Conservation (phyloP, 1,139 yeast genomes). For the Hyphopichia pseudoburtonii region DNA sequence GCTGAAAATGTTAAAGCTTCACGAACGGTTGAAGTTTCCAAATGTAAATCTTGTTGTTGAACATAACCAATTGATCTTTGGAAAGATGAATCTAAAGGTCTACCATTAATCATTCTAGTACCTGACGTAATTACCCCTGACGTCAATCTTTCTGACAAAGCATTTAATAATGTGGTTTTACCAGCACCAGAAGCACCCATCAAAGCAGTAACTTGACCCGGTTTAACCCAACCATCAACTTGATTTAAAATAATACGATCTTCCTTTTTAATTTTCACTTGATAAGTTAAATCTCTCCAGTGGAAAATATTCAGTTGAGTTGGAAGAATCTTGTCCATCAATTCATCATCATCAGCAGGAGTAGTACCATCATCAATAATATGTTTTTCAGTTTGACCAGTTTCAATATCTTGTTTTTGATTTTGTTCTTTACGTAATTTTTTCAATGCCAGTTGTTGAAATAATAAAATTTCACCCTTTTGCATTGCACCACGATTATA, state of each 20-base stretch:
- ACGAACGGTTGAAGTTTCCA: constrained; percentile 36
- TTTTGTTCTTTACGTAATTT: constrained; percentile 20
- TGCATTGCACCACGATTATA: constrained; percentile 72
- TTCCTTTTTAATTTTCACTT: constrained; percentile 58
- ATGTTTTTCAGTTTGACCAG: constrained; percentile 4
- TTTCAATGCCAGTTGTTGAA: constrained; percentile 39
- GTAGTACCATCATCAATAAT: not conserved
- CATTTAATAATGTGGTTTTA: constrained; percentile 33
- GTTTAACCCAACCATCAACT: constrained; percentile 29
- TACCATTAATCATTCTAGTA: constrained; percentile 37
- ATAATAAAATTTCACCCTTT: constrained; percentile 79
- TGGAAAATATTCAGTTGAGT: constrained; percentile 25
- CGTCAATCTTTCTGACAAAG: constrained; percentile 34
- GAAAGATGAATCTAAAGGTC: constrained; percentile 33
- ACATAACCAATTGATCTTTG: constrained; percentile 44
- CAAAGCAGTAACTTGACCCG: constrained; percentile 30
- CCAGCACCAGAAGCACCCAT: constrained; percentile 40
- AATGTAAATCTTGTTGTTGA: constrained; percentile 41
- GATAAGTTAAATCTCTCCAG: constrained; percentile 46
- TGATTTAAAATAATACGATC: constrained; percentile 37
- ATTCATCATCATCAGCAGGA: not conserved
- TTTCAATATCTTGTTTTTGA: constrained; percentile 8
- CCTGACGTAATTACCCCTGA: constrained; percentile 35
- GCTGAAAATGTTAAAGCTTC: constrained; percentile 40
- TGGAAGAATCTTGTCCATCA: constrained; percentile 8